Evolutionary conservation across 495 filamentous ascomycete genomes (phyloP).

Genomic region (Sordaria brevicollis): DNA sequence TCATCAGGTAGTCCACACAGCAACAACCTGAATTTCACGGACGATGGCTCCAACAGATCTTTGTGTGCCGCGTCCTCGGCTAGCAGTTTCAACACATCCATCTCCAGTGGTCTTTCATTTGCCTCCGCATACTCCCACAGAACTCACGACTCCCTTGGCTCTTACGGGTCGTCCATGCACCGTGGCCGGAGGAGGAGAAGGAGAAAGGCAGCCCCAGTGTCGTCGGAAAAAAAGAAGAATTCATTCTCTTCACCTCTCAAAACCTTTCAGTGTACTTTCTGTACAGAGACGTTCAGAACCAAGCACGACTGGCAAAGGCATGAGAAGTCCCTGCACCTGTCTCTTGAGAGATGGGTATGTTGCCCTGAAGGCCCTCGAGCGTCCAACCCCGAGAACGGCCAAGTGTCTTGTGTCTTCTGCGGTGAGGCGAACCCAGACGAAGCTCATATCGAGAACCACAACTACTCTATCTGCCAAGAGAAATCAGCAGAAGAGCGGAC

Average conservation of each 20-base stretch:
- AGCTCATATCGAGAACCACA: conserved; percentile 59
- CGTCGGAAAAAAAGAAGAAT: conserved; percentile 4
- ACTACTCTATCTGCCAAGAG: conserved; percentile 55
- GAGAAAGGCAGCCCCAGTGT: conserved; percentile 24
- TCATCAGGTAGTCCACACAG: conserved; percentile 43
- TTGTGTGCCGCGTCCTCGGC: conserved; percentile 58
- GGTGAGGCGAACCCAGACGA: conserved; percentile 44
- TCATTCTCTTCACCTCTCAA: conserved; percentile 27
- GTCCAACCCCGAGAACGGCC: conserved; percentile 35
- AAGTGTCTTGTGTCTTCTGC: conserved; percentile 59
- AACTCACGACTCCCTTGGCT: conserved; percentile 57
- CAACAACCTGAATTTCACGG: conserved; percentile 34
- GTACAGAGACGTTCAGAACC: conserved; percentile 66
- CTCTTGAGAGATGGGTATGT: conserved; percentile 72
- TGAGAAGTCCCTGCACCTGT: conserved; percentile 70
- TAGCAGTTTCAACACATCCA: conserved; percentile 62
- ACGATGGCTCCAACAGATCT: conserved; percentile 62
- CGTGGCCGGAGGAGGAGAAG: conserved; percentile 65
- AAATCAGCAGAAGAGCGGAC: conserved; percentile 55
- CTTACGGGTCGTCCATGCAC: conserved; percentile 42
- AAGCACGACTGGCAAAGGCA: conserved; percentile 82
- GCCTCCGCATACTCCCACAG: conserved; percentile 62
- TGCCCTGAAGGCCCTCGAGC: conserved; percentile 53
- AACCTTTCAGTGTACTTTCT: conserved; percentile 79
- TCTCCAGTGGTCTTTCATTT: conserved; percentile 58